Conservation (phyloP, 192 early-diverging fungal genomes). For the Umbelopsis vinacea region DNA sequence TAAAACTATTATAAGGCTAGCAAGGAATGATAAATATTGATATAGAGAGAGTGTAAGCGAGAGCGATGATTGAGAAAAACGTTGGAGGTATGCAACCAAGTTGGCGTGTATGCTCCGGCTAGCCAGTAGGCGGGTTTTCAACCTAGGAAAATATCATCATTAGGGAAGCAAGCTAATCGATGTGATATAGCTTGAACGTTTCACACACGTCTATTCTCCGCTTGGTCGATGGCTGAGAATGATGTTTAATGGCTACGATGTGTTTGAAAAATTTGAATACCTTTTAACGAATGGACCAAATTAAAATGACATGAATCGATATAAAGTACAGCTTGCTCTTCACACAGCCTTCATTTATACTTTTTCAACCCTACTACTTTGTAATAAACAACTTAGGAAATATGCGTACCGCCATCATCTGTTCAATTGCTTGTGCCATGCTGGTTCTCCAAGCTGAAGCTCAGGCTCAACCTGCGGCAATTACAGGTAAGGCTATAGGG, state of each 20-base stretch:
- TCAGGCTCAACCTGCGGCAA: not conserved
- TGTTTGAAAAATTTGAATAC: not conserved
- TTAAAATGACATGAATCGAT: slow-evolving; percentile 1
- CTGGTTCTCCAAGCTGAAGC: slow-evolving; percentile 1
- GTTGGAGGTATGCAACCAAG: too few species aligned
- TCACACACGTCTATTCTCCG: not conserved
- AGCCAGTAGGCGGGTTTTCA: not conserved
- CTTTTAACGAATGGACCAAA: slow-evolving; percentile 19
- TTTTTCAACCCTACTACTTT: not conserved
- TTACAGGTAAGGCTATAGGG: not conserved
- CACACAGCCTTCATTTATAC: not conserved
- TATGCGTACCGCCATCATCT: slow-evolving; percentile 11
- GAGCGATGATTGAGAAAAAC: too few species aligned
- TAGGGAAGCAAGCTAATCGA: too few species aligned
- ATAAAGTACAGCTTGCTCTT: not conserved
- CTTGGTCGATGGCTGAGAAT: not conserved
- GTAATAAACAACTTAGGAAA: not conserved
- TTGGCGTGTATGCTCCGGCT: too few species aligned
- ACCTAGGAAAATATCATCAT: not conserved
- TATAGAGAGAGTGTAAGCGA: too few species aligned
- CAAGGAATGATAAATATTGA: too few species aligned
- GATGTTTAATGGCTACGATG: not conserved
- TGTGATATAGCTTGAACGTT: too few species aligned
- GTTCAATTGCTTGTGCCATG: slow-evolving; percentile 7
- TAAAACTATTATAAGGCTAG: too few species aligned